These are phyloP conservation scores for Saccharomycopsis sp. DNA, from an alignment of 805 yeast genomes.

Conservation along the genomic window DNA sequence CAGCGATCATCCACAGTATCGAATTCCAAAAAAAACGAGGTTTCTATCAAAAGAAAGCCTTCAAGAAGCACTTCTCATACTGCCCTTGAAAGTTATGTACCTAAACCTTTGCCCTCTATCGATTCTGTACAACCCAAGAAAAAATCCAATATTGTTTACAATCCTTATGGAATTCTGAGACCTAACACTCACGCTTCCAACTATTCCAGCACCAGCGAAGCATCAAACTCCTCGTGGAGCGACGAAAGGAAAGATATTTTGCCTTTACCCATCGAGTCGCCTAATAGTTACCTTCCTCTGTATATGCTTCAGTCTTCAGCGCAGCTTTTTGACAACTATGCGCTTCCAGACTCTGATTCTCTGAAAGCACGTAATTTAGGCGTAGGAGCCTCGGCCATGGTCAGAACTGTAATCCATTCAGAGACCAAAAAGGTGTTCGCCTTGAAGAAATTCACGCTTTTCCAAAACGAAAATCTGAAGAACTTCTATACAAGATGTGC, in stretches of 20 bases:
- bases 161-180: conserved; percentile 17
- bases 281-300: conserved; percentile 52
- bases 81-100: neutral
- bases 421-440: conserved; percentile 44
- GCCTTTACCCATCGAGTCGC: conserved; percentile 56
- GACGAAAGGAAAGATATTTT: conserved; percentile 31
- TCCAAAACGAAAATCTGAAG: conserved; percentile 55
- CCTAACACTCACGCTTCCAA: conserved; percentile 1
- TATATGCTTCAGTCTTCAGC: conserved; percentile 42
- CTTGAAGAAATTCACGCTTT: conserved; percentile 53
- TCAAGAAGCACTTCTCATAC: neutral
- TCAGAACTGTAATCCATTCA: conserved; percentile 39
- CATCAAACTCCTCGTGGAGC: neutral
- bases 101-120: conserved; percentile 18
- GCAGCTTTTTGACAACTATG: conserved; percentile 49
- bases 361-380: conserved; percentile 47
- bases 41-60: neutral
- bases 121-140: conserved; percentile 9
- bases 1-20: neutral
- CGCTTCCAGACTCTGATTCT: conserved; percentile 31
- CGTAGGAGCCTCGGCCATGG: conserved; percentile 66
- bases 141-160: conserved; percentile 11
- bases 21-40: neutral
- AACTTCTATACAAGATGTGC: conserved; percentile 57
- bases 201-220: conserved; percentile 4